Evolutionary conservation across 1,139 yeast species (phyloP), one percentile per base, ranked within the genome.

Genomic region (Scheffersomyces lignicola): DNA sequence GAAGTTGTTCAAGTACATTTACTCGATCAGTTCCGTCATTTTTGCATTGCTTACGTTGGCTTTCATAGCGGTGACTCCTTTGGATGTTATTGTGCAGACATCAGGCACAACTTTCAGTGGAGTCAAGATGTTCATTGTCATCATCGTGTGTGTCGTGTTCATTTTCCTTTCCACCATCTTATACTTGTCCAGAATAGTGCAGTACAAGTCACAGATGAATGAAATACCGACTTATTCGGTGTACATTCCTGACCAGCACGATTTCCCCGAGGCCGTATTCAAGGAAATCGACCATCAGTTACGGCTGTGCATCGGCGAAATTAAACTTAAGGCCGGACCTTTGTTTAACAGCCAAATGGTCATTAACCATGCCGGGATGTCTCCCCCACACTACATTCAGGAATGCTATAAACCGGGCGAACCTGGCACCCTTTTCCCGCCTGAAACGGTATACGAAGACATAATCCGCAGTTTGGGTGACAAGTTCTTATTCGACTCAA

Each of bases 31-130:
- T 11, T 62, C 79, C 37, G 60, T 72, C 13, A 51, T 80, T n/a
- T 62, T 78, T 27, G 52, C 78, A 29, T 47, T 77, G 3, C 49
- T 80, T 18, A 63, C 78, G 32, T 52, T 78, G 22, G 84, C 78
- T 2, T 73, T 85, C 39, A 63, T 81, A 8, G 65, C 82, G 3
- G 85, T 82, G 6, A 73, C 89, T 0, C 89, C 89, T 2, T 70
- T 83, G n/a, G 95, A 86, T 57, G 80, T 84, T 32, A 73, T 84
- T 41, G 76, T 77, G 1, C 90, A 83, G 56, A 80, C 90, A 2
- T 56, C 73, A 1, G 65, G 73, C 28, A 60, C 78, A 2, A 62
- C 75, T 14, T 76, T 76, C 38, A 77, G 76, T 43, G 80, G 73
- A 8, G 61, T 86, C 57, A 83, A 86, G 53, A 75, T 84, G 12